Base-by-base conservation (phyloP, 176 grass and related monocot species). In the barley (Hordeum vulgare) region DNA sequence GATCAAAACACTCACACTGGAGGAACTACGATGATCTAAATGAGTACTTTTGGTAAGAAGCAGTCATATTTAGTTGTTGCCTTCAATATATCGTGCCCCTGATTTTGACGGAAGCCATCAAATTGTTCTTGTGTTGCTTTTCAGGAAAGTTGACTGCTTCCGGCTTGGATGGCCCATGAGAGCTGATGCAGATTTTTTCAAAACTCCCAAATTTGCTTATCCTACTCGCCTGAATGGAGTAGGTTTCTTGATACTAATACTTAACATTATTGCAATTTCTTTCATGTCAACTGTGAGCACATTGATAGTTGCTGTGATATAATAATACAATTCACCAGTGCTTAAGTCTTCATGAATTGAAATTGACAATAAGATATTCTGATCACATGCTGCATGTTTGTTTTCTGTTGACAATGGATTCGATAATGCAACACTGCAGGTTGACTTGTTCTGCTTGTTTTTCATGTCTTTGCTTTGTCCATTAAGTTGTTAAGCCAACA, bases 1-100 rank as follows among this genome's bases (percentile, higher is more conserved):
- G 79, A 84, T 99, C 93, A 66, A 99, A 99, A 57, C 96, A 96
- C 84, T 99, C 93, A 33, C 89, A 99, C 59, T 99, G 96, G 96
- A 94, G 93, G 71, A 99, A 99, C 69, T 99, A 99, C 66, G 96
- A 99, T 86, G 93, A 99, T 96, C 83, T 99, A 12, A 99, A 96
- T 86, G 96, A 99, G 45, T 96, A 99, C 81, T 99, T 99, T 78
- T 99, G 93, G 96, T 98, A 85, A 74, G 82, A 0, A 15, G 60
- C 12, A 44, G 35, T 54, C 18, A 10, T 33, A 80, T 88, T 57
- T 41, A 20, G 41, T 75, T 66, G 17, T 49, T 77, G 9, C 45
- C 57, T 27, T 59, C 42, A n/a, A 24, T 72, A 74, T 80, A n/a
- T 62, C 80, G 35, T 51, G 66, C 58, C 51, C 41, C 17, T 57